Evolutionary conservation across 805 yeast species (phyloP), one percentile per base, ranked within the genome.

Genomic region (Yamadazyma philogaea): DNA sequence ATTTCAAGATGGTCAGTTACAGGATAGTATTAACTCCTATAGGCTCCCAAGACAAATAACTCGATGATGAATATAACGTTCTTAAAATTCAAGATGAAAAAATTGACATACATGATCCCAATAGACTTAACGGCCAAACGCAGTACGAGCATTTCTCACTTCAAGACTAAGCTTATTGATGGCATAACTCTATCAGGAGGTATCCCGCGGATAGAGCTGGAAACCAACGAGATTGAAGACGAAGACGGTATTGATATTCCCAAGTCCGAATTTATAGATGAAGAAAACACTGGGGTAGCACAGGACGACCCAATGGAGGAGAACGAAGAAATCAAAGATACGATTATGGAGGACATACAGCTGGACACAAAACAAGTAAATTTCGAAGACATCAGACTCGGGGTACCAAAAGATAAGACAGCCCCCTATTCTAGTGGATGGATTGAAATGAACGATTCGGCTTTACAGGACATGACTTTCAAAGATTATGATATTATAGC

Each of bases 111-210:
- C 42, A 52, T 57, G 18, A 37, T 66, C 8, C 57, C 67, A 0
- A 40, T 67, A 7, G 54, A 54, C 10, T 48, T 61, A 10, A 8
- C 35, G 11, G 28, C 38, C 35, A 42, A 43, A 28, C 30, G 50
- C 49, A 17, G 26, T 12, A 30, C 34, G 22, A 39, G 60, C 2
- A n/a, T 56, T 8, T 40, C 51, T 6, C 40, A 45, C 28, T 43
- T 67, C 37, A 48, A 51, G 39, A 41, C 46, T 3, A 41, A 54
- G 15, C 59, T 79, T 18, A 56, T 59, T 1, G 51, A 54, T 5
- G 67, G 72, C 19, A 66, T 80, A 19, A 68, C 71, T 43, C 47
- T 59, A 2, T 64, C 78, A 0, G 84, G 84, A 1, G 84, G 84
- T 0, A 52, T 39, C 19, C 26, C 27, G 6, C 14, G 17, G 18